Conservation (phyloP, 2,329 filamentous ascomycete genomes). For the Trichoderma harzianum region DNA sequence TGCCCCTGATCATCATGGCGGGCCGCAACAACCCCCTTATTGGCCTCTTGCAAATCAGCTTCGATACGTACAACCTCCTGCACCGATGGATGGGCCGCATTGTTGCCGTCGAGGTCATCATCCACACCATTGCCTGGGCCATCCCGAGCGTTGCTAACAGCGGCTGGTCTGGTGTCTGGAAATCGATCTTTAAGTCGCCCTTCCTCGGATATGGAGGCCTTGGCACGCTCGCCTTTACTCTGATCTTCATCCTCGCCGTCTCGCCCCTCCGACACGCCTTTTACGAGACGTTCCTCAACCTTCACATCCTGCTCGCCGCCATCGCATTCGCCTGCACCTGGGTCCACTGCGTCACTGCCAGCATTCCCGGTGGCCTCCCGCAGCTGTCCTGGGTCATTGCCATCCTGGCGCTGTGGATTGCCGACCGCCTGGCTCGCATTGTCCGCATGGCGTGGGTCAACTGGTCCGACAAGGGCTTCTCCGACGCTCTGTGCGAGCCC, state of each 20-base stretch:
- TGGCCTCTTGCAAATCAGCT: slow-evolving; percentile 75
- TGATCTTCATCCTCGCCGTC: slow-evolving; percentile 67
- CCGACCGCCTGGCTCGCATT: slow-evolving; percentile 65
- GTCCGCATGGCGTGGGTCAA: slow-evolving; percentile 64
- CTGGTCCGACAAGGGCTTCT: slow-evolving; percentile 56
- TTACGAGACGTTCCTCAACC: slow-evolving; percentile 91
- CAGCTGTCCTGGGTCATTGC: slow-evolving; percentile 73
- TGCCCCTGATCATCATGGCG: slow-evolving; percentile 84
- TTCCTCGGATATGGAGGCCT: slow-evolving; percentile 67
- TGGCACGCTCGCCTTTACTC: slow-evolving; percentile 57
- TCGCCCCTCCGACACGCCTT: slow-evolving; percentile 88
- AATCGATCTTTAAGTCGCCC: slow-evolving; percentile 53
- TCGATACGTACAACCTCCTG: slow-evolving; percentile 88
- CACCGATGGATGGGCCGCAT: slow-evolving; percentile 74
- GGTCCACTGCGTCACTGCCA: slow-evolving; percentile 70
- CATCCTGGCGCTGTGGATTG: slow-evolving; percentile 72
- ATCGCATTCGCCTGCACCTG: slow-evolving; percentile 68
- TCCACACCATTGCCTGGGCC: slow-evolving; percentile 71
- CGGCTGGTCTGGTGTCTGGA: slow-evolving; percentile 57
- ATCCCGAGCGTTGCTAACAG: slow-evolving; percentile 65
- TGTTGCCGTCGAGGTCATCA: slow-evolving; percentile 62
- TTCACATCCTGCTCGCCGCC: slow-evolving; percentile 74
- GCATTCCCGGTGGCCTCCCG: slow-evolving; percentile 61
- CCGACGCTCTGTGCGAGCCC: slow-evolving; percentile 63
- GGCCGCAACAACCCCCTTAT: slow-evolving; percentile 94